Conservation (phyloP, 2,329 filamentous ascomycete species). For the Hymenoscyphus albidus region DNA sequence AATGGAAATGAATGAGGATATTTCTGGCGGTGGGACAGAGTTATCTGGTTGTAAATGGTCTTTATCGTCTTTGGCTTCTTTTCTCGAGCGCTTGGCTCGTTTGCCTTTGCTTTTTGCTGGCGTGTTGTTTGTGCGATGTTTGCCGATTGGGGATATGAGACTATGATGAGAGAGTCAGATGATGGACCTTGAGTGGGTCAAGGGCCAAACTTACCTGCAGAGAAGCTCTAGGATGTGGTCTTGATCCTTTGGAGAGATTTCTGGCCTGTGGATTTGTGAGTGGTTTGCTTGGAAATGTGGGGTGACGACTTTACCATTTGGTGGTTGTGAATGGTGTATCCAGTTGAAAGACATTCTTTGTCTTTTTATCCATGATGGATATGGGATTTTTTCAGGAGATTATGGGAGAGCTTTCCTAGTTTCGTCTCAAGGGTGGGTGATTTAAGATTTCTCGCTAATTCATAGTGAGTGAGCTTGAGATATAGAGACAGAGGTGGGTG, state of each 20-base stretch:
- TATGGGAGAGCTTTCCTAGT: no score
- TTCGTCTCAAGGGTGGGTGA: not conserved
- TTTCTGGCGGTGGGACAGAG: slow-evolving; percentile 45
- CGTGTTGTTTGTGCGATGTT: slow-evolving; percentile 52
- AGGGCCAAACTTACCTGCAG: slow-evolving; percentile 50
- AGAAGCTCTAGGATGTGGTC: slow-evolving; percentile 63
- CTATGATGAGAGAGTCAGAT: slow-evolving; percentile 38
- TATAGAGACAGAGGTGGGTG: not conserved
- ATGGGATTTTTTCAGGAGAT: not conserved
- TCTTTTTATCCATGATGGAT: slow-evolving; percentile 47
- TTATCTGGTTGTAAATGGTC: slow-evolving; percentile 15
- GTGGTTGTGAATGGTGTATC: slow-evolving; percentile 61
- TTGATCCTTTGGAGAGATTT: slow-evolving; percentile 54
- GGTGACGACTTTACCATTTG: slow-evolving; percentile 48
- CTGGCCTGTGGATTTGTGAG: slow-evolving; percentile 49
- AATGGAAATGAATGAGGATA: slow-evolving; percentile 56
- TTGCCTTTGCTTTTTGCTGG: slow-evolving; percentile 59
- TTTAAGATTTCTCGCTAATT: not conserved
- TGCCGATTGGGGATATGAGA: slow-evolving; percentile 59
- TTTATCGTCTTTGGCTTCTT: slow-evolving; percentile 31
- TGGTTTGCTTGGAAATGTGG: not conserved
- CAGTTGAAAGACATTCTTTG: slow-evolving; percentile 58
- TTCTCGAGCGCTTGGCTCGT: slow-evolving; percentile 48
- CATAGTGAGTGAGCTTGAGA: not conserved
- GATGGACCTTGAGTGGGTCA: not conserved